Base-by-base conservation (phyloP, 805 yeast genomes). In the Wickerhamiella australiensis region DNA sequence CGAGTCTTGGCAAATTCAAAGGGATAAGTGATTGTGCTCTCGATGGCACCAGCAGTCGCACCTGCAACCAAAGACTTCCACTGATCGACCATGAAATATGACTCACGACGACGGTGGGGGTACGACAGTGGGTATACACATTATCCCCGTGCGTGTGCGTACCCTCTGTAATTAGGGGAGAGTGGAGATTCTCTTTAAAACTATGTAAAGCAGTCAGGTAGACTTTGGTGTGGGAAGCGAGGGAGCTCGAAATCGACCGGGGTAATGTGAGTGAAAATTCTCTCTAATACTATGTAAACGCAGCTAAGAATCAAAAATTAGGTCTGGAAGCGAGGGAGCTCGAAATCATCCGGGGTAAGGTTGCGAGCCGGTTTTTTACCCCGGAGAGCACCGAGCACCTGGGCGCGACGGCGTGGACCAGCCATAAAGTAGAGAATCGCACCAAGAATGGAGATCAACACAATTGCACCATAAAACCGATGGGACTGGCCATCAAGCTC, bases 1-100 rank as follows among this genome's bases (percentile, higher is more conserved):
- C 97, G 72, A 2, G 98, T 90, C 63, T 90, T 90, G 42, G 97
- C 95, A 68, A 88, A 90, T 65, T 90, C 98, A 65, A 92, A 92
- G 2, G 98, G 98, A 64, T 87, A 90, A 0, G 97, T 90, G 42
- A 85, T 74, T 36, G 78, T 78, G 29, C 96, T 96, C 68, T 90
- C 98, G 8, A 65, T 59, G 12, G 68, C 70, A 21, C 73, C 70
- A n/a, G 72, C 74, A 3, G 68, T 59, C 5, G 72, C 73, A 2
- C 74, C 74, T 21, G 74, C 74, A 3, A 69, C 65, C 41, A 70
- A 64, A 18, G 72, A 67, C 48, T 65, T 66, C 66, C 65, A 61
- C 49, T 50, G 45, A 18, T 50, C 52, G 9, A 25, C 31, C 44
- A 41, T 41, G n/a, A n/a, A n/a, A 12, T 29, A 41, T 38, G 42